These are phyloP conservation scores for Parasitella parasitica DNA, from an alignment of 371 early-diverging fungal genomes.

Conservation along the genomic window DNA sequence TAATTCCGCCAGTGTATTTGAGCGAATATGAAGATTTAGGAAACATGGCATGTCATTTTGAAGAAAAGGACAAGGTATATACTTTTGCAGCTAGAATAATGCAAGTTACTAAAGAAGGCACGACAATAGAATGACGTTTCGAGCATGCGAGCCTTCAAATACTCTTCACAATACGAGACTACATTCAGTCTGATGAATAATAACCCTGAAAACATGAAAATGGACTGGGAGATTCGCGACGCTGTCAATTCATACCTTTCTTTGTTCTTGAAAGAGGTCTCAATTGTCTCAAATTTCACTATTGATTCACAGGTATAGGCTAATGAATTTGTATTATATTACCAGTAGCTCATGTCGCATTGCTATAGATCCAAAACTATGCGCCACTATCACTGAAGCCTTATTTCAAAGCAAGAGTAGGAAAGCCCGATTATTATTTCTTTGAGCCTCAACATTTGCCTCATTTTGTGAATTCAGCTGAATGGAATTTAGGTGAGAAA, in stretches of 20 bases:
- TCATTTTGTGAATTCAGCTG: slow-evolving; percentile 86
- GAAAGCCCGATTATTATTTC: slow-evolving; percentile 45
- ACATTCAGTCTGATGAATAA: slow-evolving; percentile 80
- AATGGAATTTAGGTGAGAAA: slow-evolving; percentile 80
- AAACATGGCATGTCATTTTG: slow-evolving; percentile 15
- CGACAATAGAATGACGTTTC: slow-evolving; percentile 49
- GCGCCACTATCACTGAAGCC: slow-evolving; percentile 70
- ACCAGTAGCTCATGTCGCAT: too few species aligned
- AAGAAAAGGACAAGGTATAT: slow-evolving; percentile 23
- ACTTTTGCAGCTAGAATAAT: not conserved
- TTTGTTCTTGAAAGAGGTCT: slow-evolving; percentile 53
- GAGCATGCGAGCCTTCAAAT: slow-evolving; percentile 72
- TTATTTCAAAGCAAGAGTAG: slow-evolving; percentile 31
- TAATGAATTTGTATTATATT: not conserved
- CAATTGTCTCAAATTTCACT: slow-evolving; percentile 54
- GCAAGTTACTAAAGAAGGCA: not conserved
- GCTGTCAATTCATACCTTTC: slow-evolving; percentile 55
- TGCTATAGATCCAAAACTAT: slow-evolving; percentile 71
- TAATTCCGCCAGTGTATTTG: slow-evolving; percentile 22
- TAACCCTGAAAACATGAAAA: slow-evolving; percentile 57
- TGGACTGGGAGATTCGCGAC: slow-evolving; percentile 75
- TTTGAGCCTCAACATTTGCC: slow-evolving; percentile 63
- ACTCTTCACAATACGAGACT: slow-evolving; percentile 74
- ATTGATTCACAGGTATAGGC: slow-evolving; percentile 59
- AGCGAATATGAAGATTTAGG: slow-evolving; percentile 11